Evolutionary conservation across 2,329 filamentous ascomycete species (phyloP), one percentile per base, ranked within the genome.

Genomic region (Penicillium sp.): DNA sequence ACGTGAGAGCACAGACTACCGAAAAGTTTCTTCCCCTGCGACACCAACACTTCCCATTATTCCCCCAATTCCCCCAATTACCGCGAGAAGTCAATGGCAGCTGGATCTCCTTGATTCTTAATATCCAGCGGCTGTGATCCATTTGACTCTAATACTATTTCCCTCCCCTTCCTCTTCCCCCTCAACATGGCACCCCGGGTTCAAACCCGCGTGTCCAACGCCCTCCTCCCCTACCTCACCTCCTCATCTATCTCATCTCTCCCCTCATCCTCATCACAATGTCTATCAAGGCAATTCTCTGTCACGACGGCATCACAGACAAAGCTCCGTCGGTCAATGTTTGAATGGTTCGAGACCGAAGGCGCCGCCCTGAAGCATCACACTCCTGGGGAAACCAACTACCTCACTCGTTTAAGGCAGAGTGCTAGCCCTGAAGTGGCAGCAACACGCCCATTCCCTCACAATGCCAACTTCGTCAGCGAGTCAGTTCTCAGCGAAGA

Each of bases 401-500:
- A 71, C 51, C 43, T 71, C 21, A 66, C 52, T 11, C 47, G 57
- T n/a, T 39, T 63, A 39, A 58, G 57, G 7, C 24, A 5, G 5
- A 8, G 3, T 27, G 51, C 42, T 11, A 2, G 14, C n/a, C 45
- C 57, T 34, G 42, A 24, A 3, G n/a, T 44, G n/a, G 52, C 54
- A 16, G 57, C 58, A 29, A 53, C 67, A 65, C 80, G 71, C 56
- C 91, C 90, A 0, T 96, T 94, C 61, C 91, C 91, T 0, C 70
- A 84, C 47, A 96, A 96, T 71, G 77, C 76, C 4, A 70, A 81
- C 22, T 97, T 93, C 75, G 75, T 80, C 59, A 91, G 87, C 65
- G 81, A 90, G 71, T 77, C 82, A 4, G 89, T 96, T 21, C 79
- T 97, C 60, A 87, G 87, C 58, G 89, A 95, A 64, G 76, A 80